A percentile compares a stretch with the other conserved stretches of the same genome.
Conservation (phyloP, 495 filamentous ascomycete species). For the Xylaria sp. region DNA sequence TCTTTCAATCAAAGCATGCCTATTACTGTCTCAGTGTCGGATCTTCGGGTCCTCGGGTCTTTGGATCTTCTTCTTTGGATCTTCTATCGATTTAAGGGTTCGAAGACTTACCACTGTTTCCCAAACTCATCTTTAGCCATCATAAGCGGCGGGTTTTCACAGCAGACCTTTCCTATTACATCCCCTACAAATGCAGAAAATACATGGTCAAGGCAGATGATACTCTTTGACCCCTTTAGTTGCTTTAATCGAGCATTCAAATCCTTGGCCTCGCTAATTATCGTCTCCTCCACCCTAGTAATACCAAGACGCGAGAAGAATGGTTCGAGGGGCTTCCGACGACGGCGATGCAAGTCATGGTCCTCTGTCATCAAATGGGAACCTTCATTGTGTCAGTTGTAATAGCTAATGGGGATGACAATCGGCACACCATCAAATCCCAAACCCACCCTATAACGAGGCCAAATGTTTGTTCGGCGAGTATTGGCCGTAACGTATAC, state of each 20-base stretch:
- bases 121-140: slow-evolving; percentile 17
- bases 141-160: slow-evolving; percentile 15
- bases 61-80: no score
- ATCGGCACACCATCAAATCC: neutral
- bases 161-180: slow-evolving; percentile 30
- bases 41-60: no score
- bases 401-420: neutral
- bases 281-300: slow-evolving; percentile 27
- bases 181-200: slow-evolving; percentile 33
- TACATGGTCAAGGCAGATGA: slow-evolving; percentile 38
- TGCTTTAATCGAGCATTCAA: neutral
- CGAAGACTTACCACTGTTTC: neutral
- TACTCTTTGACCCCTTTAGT: slow-evolving; percentile 15
- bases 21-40: neutral
- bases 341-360: slow-evolving; percentile 32
- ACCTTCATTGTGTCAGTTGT: neutral
- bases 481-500: neutral
- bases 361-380: neutral
- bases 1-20: neutral
- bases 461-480: neutral
- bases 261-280: neutral
- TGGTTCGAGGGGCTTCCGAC: slow-evolving; percentile 26
- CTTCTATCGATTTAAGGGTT: neutral
- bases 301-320: slow-evolving; percentile 31
- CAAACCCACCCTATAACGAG: neutral